Conservation (phyloP, 495 filamentous ascomycete genomes). For the Pyrenula massariospora region DNA sequence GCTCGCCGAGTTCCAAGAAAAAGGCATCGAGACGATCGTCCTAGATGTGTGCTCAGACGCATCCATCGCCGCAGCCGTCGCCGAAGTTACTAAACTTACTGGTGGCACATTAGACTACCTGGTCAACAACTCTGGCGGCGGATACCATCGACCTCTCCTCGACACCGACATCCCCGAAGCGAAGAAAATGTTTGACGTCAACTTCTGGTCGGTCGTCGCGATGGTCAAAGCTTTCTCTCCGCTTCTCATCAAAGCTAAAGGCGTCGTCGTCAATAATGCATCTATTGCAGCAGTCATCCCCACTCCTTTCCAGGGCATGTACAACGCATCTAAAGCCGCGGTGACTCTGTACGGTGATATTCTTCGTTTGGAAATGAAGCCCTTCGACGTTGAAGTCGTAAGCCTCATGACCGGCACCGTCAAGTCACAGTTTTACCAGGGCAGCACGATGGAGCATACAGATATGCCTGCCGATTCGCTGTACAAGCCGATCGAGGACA, state of each 20-base stretch:
- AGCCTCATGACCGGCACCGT: conserved; percentile 3
- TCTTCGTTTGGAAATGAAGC: conserved; percentile 19
- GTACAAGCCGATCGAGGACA: background rate
- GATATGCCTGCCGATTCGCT: background rate
- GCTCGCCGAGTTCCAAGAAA: conserved; percentile 12
- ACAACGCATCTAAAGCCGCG: conserved; percentile 20
- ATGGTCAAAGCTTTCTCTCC: conserved; percentile 39
- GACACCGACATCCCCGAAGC: conserved; percentile 29
- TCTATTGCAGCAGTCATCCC: conserved; percentile 20
- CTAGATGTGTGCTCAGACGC: conserved; percentile 22
- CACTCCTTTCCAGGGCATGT: conserved; percentile 14
- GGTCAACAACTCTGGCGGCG: conserved; percentile 28
- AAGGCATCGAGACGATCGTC: conserved; percentile 17
- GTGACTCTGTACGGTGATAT: conserved; percentile 13
- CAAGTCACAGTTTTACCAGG: background rate
- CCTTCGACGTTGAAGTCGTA: conserved; percentile 20
- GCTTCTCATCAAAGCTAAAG: conserved; percentile 26
- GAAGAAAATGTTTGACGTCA: conserved; percentile 31
- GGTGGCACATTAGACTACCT: conserved; percentile 23
- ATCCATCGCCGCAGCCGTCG: conserved; percentile 14
- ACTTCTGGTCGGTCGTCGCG: conserved; percentile 32
- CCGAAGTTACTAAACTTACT: conserved; percentile 4
- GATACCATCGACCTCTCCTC: conserved; percentile 20
- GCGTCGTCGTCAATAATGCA: conserved; percentile 31
- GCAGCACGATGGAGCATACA: background rate